A percentile compares a stretch with the other conserved stretches of the same genome.
Evolutionary conservation across 192 early-diverging fungal species (phyloP).

Genomic region (Coemansia sp.): DNA sequence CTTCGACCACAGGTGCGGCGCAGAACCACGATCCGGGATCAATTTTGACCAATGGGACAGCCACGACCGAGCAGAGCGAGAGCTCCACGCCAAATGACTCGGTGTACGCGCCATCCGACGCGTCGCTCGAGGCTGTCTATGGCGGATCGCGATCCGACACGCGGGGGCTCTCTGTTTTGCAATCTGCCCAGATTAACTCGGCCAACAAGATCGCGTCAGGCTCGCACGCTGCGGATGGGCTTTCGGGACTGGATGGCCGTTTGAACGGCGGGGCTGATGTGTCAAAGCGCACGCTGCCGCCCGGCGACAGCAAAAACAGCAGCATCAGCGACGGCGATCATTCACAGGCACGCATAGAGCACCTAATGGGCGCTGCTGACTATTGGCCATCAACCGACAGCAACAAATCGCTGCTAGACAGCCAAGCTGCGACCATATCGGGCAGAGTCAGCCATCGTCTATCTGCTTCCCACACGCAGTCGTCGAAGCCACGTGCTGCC

Average conservation of each 20-base stretch:
- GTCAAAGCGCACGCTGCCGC: no score
- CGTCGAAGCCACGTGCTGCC: conserved; percentile 1
- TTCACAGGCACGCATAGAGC: no score
- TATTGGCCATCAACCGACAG: background rate
- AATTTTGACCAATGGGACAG: background rate
- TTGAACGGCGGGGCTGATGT: no score
- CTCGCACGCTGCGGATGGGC: no score
- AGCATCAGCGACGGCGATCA: no score
- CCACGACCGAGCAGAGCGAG: background rate
- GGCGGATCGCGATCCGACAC: conserved; percentile 42
- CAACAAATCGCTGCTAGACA: background rate
- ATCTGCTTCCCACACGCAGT: conserved; percentile 4
- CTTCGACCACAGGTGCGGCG: background rate
- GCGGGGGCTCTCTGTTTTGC: conserved; percentile 7
- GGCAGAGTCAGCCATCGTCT: background rate
- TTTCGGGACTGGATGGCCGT: no score
- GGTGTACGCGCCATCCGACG: conserved; percentile 18
- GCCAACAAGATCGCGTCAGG: background rate
- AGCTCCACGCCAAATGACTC: conserved; percentile 8
- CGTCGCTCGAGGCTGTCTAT: conserved; percentile 49
- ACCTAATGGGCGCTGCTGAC: no score
- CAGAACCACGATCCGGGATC: background rate
- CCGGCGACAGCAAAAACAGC: no score
- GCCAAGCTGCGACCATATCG: background rate
- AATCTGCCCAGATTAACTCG: conserved; percentile 9